A percentile compares a stretch with the other conserved stretches of the same genome.
phyloP scores from a whole-genome alignment of 2,329 filamentous ascomycete species.

The Fusarium sp. region DNA sequence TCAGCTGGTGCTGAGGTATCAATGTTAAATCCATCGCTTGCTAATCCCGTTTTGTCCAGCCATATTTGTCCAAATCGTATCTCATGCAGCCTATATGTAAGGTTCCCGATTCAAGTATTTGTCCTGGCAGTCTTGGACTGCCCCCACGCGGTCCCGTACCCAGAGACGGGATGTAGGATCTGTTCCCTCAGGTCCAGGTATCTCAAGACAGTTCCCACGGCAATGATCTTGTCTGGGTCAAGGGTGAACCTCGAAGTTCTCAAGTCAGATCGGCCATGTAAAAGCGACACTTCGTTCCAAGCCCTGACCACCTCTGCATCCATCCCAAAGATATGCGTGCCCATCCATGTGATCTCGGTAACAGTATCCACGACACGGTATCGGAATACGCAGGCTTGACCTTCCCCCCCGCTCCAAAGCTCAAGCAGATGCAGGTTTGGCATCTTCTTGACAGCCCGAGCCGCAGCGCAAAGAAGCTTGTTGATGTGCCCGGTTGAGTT shows the following conservation, averaged over 20 bases:
- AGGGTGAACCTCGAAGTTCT: background rate
- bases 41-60: background rate
- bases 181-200: conserved; percentile 1
- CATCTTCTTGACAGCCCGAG: conserved; percentile 20
- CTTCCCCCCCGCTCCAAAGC: background rate
- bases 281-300: background rate
- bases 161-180: conserved; percentile 8
- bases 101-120: too few species aligned
- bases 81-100: too few species aligned
- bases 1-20: conserved; percentile 3
- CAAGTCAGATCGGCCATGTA: background rate
- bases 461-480: conserved; percentile 9
- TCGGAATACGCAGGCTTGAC: background rate
- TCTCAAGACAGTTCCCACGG: background rate
- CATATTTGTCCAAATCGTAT: too few species aligned
- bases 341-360: conserved; percentile 4
- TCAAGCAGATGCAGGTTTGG: conserved; percentile 12
- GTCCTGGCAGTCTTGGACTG: background rate
- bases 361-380: conserved; percentile 5
- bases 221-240: background rate
- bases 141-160: background rate
- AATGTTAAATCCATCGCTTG: background rate
- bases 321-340: background rate
- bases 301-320: background rate
- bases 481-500: background rate